Evolutionary conservation across 352 stramenopile genomes (phyloP), one percentile per base, ranked within the genome.

Genomic region (Thraustochytrium sp.): DNA sequence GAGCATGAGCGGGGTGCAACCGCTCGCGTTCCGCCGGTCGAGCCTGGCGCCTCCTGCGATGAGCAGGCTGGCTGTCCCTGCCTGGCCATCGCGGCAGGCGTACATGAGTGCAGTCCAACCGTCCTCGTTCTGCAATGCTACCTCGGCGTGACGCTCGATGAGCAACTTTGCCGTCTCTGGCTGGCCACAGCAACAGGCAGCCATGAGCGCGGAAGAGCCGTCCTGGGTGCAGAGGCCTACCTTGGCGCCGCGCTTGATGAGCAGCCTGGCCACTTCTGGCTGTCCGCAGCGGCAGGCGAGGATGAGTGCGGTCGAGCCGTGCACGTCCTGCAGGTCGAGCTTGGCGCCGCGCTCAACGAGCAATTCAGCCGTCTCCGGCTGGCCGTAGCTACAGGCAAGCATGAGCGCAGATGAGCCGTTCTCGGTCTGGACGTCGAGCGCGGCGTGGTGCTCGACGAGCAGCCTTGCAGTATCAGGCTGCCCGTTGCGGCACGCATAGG

Each of bases 61-160:
- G 34, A 80, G 23, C 68, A 65, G 34, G 5, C 23, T 8, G 11
- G 68, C 53, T n/a, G 38, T 80, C 51, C 63, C 51, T 4, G 68
- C 4, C 53, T 80, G 44, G 9, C 26, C 68, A 13, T 80, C 3
- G 68, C 68, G 42, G 51, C 48, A 61, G 16, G 68, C 68, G 42
- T 44, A 44, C 68, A 80, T 80, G 46, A 80, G 51, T 29, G 68
- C 68, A 4, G 68, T 80, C 46, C 68, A 61, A 13, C 68, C 40
- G 44, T 61, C 68, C 5, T 72, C 16, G 16, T 63, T 63, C 38
- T 80, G 46, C 37, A 53, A 21, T 36, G 76, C 53, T 21, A 80
- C 44, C 34, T 80, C 40, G n/a, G 68, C 68, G 31, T 42, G 44
- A 9, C 26, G 18, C 26, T 80, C 21, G 23, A 80, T 44, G 4